Percentiles rank a stretch among this genome's conserved stretches.
Evolutionary conservation across 2,329 filamentous ascomycete species (phyloP).

Genomic region (Plenodomus tracheiphilus): DNA sequence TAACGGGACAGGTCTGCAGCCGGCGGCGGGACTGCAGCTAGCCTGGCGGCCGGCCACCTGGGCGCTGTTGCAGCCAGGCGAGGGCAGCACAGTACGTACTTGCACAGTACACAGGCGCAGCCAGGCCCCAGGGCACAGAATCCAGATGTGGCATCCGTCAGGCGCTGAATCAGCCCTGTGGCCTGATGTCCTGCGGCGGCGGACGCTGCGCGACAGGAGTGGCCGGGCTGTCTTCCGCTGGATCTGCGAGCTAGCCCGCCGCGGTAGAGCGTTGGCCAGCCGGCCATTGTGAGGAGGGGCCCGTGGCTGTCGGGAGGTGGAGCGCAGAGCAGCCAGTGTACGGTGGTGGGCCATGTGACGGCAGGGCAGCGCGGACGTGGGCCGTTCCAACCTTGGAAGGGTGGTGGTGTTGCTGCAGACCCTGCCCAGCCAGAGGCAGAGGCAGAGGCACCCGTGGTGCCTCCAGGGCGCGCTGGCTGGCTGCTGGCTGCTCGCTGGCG

Average conservation of each 20-base stretch:
- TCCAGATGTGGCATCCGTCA: constrained; percentile 3
- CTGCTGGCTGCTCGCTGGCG: too few relatives aligned
- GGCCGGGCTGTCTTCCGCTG: constrained; percentile 32
- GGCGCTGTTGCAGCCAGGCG: constrained; percentile 4
- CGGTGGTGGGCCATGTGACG: too few relatives aligned
- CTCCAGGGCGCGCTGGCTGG: too few relatives aligned
- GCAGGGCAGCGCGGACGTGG: too few relatives aligned
- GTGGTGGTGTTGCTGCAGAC: too few relatives aligned
- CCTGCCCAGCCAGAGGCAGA: too few relatives aligned
- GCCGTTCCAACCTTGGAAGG: too few relatives aligned
- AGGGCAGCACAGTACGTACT: constrained; percentile 18
- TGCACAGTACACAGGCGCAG: too few relatives aligned
- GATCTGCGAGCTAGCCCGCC: constrained; percentile 26
- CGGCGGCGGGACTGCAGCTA: constrained; percentile 6
- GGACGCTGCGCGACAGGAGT: constrained; percentile 25
- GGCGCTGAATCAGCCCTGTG: constrained; percentile 23
- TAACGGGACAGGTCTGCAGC: background rate
- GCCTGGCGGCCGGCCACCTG: constrained; percentile 5
- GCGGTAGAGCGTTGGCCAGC: constrained; percentile 27
- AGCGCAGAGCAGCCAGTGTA: constrained; percentile 1
- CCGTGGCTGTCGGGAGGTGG: background rate
- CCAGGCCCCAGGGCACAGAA: too few relatives aligned
- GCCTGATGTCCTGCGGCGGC: constrained; percentile 17
- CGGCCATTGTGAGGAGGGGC: constrained; percentile 30
- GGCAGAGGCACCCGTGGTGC: too few relatives aligned